Base-by-base conservation (phyloP, 176 grass and related monocot species). In the Urochloa ruziziensis region DNA sequence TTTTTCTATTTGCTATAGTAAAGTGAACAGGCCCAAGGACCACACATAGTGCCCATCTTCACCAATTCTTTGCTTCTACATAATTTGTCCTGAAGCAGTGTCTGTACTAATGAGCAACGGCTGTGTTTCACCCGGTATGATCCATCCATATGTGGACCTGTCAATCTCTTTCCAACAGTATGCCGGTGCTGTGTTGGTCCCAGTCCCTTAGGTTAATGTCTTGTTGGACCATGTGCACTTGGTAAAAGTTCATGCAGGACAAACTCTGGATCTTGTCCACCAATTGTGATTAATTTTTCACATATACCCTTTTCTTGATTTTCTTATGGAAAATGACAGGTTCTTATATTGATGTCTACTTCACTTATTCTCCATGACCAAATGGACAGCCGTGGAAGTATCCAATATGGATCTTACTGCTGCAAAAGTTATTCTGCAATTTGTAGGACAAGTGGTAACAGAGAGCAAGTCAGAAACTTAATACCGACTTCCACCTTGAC, bases 201-300 rank as follows among this genome's bases (percentile, higher is more conserved):
- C 43, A 62, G 14, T 82, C 36, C 46, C 37, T 72, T 72, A 37
- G 52, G 25, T 82, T 82, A 61, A 82, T 73, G 37, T 60, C 80
- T 72, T 73, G 27, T 72, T 72, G 37, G 68, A 83, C 39, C 56
- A n/a, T 83, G 25, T 61, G 57, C 80, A 83, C 6, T 73, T 73
- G 80, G 54, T 72, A 62, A 47, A 62, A 82, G 54, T 49, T 83
- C 56, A 62, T 73, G 4, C 54, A 73, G 52, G 52, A 48, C 52
- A 82, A 48, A 39, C 53, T 7, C 70, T 82, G 51, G 25, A 47
- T 72, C 39, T 72, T 83, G 39, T 62, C 54, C 39, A 62, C 80
- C 53, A 73, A 42, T 83, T 73, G 42, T 68, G 46, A 37, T 37
- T 3, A 80, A 73, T 11, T 47, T 62, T 72, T 47, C 6, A 5